phyloP scores from a whole-genome alignment of 805 yeast species.

The Metschnikowia proteae region DNA sequence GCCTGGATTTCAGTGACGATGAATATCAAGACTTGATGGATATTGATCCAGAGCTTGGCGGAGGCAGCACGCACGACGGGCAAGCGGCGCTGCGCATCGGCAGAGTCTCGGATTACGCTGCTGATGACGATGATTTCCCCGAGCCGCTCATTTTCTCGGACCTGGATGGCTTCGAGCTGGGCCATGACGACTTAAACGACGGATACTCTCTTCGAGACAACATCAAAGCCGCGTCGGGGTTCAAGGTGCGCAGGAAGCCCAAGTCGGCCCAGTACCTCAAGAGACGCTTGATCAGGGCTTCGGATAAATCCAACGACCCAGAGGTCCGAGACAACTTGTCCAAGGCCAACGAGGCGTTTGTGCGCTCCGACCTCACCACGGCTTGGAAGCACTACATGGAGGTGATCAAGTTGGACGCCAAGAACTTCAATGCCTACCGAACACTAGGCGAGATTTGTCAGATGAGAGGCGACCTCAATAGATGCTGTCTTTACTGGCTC shows the following conservation, averaged over 20 bases:
- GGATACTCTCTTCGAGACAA: conserved; percentile 56
- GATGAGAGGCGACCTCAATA: conserved; percentile 59
- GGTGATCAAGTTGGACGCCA: conserved; percentile 74
- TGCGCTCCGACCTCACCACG: conserved; percentile 51
- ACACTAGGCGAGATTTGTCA: conserved; percentile 82
- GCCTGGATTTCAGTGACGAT: conserved; percentile 11
- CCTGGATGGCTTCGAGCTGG: conserved; percentile 22
- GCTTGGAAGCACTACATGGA: conserved; percentile 61
- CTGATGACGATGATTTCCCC: conserved; percentile 16
- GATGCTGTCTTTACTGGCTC: conserved; percentile 78
- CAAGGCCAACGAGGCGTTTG: conserved; percentile 79
- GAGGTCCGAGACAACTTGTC: conserved; percentile 66
- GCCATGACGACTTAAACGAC: conserved; percentile 40
- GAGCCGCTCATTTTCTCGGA: conserved; percentile 20
- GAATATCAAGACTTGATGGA: conserved; percentile 11
- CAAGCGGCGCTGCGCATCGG: neutral
- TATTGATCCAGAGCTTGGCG: conserved; percentile 13
- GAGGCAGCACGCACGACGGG: neutral
- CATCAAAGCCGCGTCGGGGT: conserved; percentile 63
- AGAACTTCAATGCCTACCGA: conserved; percentile 79
- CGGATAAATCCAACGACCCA: conserved; percentile 56
- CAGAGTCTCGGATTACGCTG: neutral
- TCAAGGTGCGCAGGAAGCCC: conserved; percentile 43
- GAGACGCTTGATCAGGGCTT: conserved; percentile 31
- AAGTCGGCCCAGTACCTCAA: conserved; percentile 34